Evolutionary conservation across 2,329 filamentous ascomycete genomes (phyloP).

Genomic region (Gnomoniopsis smithogilvyi): DNA sequence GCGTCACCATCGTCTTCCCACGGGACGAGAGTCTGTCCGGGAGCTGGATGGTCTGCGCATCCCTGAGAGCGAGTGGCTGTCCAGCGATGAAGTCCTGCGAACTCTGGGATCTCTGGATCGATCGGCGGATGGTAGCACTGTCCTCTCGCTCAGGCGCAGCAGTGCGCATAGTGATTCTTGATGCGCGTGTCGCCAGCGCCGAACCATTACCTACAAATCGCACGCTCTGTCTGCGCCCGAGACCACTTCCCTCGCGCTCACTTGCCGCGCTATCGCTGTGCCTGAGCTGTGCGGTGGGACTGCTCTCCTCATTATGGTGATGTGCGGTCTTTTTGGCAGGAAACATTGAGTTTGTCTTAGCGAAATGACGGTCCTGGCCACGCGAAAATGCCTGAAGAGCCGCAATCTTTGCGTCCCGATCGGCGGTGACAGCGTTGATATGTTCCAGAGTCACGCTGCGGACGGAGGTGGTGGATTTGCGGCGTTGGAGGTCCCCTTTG

Average conservation of each 20-base stretch:
- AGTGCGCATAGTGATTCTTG: conserved; percentile 11
- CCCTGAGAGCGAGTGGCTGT: not conserved
- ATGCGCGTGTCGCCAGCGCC: conserved; percentile 14
- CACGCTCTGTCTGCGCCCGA: conserved; percentile 51
- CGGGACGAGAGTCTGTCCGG: conserved; percentile 13
- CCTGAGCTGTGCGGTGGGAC: conserved; percentile 3
- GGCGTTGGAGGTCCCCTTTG: conserved; percentile 42
- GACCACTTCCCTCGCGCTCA: conserved; percentile 21
- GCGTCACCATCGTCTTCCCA: conserved; percentile 7
- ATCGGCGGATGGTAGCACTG: not conserved
- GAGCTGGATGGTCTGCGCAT: not conserved
- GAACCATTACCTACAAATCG: conserved; percentile 42
- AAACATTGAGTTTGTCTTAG: conserved; percentile 30
- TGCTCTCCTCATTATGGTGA: conserved; percentile 14
- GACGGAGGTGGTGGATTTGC: conserved; percentile 52
- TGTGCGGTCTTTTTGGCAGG: conserved; percentile 25
- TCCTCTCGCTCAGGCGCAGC: not conserved
- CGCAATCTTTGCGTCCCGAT: conserved; percentile 60
- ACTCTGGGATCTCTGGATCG: conserved; percentile 8
- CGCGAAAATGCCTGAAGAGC: conserved; percentile 58
- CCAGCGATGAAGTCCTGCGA: conserved; percentile 1
- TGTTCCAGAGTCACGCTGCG: conserved; percentile 44
- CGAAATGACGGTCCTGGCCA: conserved; percentile 40
- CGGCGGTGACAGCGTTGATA: conserved; percentile 46
- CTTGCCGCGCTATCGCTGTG: conserved; percentile 21